Percentiles rank a stretch among this genome's conserved stretches.
Conservation (phyloP, 805 yeast genomes). For the Dipodascus geniculatus region DNA sequence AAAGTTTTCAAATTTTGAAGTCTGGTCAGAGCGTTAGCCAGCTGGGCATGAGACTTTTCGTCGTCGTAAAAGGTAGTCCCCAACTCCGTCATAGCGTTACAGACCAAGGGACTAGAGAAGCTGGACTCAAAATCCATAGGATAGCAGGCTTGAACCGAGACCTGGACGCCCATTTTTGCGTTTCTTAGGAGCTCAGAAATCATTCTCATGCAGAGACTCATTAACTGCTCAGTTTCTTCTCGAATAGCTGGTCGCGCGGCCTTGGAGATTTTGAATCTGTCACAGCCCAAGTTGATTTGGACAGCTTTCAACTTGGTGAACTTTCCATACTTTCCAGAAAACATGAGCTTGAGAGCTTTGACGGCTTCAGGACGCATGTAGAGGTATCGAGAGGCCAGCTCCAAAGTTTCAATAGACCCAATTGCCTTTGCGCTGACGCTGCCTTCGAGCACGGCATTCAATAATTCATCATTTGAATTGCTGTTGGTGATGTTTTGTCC, state of each 20-base stretch:
- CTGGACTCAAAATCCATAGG: background rate
- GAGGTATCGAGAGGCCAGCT: background rate
- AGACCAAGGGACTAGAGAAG: background rate
- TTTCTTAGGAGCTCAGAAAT: background rate
- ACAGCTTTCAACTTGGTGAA: background rate
- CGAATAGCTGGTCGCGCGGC: slow-evolving; percentile 12
- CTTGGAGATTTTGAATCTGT: background rate
- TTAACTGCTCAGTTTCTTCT: slow-evolving; percentile 11
- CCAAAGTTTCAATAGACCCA: background rate
- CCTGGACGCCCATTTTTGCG: background rate
- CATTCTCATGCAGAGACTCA: background rate
- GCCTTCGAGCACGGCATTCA: background rate
- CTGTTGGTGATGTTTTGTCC: background rate
- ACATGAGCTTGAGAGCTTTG: background rate
- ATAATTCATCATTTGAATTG: background rate
- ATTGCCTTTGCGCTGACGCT: background rate
- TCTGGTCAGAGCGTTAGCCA: background rate
- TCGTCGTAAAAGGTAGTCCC: background rate
- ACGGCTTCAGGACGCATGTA: background rate
- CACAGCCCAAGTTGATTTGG: background rate
- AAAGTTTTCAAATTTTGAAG: background rate
- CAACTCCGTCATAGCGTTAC: background rate
- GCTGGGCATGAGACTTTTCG: background rate
- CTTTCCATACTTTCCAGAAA: background rate
- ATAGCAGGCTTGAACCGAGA: background rate